Evolutionary conservation across 2,329 filamentous ascomycete species (phyloP), one percentile per base, ranked within the genome.

Genomic region (Colletotrichum sp.): DNA sequence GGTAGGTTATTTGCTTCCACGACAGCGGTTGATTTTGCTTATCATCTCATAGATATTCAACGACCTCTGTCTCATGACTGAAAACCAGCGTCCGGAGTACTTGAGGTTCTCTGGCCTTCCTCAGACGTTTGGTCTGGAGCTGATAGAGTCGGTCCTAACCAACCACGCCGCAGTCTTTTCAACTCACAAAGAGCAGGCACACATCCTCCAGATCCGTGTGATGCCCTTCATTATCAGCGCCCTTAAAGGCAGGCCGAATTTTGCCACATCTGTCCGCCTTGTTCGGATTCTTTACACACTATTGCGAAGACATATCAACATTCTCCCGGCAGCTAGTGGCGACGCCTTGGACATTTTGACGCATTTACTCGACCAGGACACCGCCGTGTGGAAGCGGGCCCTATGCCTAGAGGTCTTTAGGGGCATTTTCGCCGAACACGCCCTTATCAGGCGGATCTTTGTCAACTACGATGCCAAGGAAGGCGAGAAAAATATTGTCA

Each of bases 371-470:
- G 97, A 99, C 81, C 94, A 96, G 67, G 97, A 98, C 78, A 92
- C 93, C 3, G 89, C 92, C 0, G 81, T 93, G 6, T 99, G 98
- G 97, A 98, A 96, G 83, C 90, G 96, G 74, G 93, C 95, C 1
- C 85, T 98, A 8, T 98, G 95, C 77, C 95, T 99, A 91, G 97
- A 99, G 82, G 91, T 98, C 0, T 95, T 98, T 80, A 91, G 95
- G 72, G 94, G 94, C 8, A 91, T 98, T 8, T 98, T 98, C 84
- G 90, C 94, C 0, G 96, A 98, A 75, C 92, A 95, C 44, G 90
- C 90, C 13, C 88, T 98, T 27, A 88, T 98, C 3, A 89, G 97
- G 57, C 92, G 93, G 48, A 95, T 98, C 3, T 98, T 95, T 82
- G 89, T 91, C 8, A 88, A 94, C 19, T 98, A 95, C 79, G 96